Evolutionary conservation across 495 filamentous ascomycete species (phyloP).

Genomic region (Penicillium samsonianum): DNA sequence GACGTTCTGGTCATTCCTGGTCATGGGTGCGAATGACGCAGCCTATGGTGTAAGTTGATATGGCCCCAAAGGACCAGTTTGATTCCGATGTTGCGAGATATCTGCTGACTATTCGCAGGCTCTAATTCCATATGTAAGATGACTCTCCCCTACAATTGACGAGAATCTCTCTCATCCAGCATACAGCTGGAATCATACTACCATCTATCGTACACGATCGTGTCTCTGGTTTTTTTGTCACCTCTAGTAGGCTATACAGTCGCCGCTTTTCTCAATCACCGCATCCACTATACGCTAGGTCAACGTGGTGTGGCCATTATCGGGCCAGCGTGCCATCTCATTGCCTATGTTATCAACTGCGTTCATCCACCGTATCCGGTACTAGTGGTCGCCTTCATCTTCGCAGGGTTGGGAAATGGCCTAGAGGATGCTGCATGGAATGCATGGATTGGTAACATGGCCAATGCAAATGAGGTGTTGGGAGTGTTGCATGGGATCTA

Average conservation of each 20-base stretch:
- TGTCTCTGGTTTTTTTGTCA: slow-evolving; percentile 65
- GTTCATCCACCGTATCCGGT: slow-evolving; percentile 62
- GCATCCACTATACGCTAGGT: slow-evolving; percentile 60
- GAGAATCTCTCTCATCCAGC: background rate
- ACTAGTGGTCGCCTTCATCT: slow-evolving; percentile 56
- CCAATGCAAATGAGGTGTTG: slow-evolving; percentile 59
- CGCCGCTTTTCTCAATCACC: slow-evolving; percentile 59
- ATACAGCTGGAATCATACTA: slow-evolving; percentile 61
- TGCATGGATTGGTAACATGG: slow-evolving; percentile 64
- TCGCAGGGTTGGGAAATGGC: slow-evolving; percentile 67
- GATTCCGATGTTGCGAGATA: background rate
- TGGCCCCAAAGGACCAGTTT: background rate
- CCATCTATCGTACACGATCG: slow-evolving; percentile 55
- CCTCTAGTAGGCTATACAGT: slow-evolving; percentile 60
- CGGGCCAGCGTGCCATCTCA: slow-evolving; percentile 61
- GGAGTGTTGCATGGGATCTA: slow-evolving; percentile 61
- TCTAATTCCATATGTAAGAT: slow-evolving; percentile 58
- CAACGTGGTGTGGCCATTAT: slow-evolving; percentile 75
- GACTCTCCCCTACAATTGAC: background rate
- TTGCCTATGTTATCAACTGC: slow-evolving; percentile 62
- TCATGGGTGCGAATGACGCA: slow-evolving; percentile 82
- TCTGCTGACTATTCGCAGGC: slow-evolving; percentile 41
- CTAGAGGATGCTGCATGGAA: slow-evolving; percentile 65
- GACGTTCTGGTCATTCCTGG: slow-evolving; percentile 72
- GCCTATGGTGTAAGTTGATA: slow-evolving; percentile 66